A percentile compares a stretch with the other conserved stretches of the same genome.
Conservation (phyloP, 108 stramenopile genomes). For the Poteriospumella lacustris region DNA sequence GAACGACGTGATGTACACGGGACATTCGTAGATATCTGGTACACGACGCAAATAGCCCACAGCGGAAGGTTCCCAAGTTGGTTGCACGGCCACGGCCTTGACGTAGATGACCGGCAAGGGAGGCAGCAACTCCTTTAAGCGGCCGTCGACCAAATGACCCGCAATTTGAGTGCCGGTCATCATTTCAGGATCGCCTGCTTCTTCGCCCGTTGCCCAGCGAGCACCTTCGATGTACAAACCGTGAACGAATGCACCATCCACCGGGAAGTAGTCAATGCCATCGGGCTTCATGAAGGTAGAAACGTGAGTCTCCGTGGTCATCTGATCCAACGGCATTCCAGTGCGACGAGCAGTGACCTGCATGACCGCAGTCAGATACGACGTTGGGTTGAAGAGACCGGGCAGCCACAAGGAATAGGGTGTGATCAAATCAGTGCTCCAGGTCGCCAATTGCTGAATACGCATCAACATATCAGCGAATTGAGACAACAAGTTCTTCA, state of each 20-base stretch:
- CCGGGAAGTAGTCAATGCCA: conserved; percentile 50
- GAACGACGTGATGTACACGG: conserved; percentile 64
- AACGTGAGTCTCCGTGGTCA: conserved; percentile 69
- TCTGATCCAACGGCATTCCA: conserved; percentile 61
- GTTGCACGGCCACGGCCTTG: conserved; percentile 62
- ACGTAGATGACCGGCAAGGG: conserved; percentile 64
- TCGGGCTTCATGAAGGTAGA: conserved; percentile 53
- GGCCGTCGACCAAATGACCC: conserved; percentile 52
- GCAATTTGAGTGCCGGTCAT: conserved; percentile 13
- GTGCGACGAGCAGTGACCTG: conserved; percentile 67
- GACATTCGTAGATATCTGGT: conserved; percentile 60
- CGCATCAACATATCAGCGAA: conserved; percentile 62
- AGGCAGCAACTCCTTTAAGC: conserved; percentile 64
- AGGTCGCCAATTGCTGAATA: conserved; percentile 56
- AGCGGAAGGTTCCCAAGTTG: conserved; percentile 63
- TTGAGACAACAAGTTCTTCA: conserved; percentile 60
- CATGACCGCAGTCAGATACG: conserved; percentile 68
- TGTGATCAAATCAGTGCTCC: conserved; percentile 59
- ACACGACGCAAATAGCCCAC: conserved; percentile 68
- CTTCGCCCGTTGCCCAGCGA: conserved; percentile 56
- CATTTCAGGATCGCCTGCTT: conserved; percentile 41
- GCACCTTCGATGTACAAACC: conserved; percentile 73
- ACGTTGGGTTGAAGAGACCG: conserved; percentile 67
- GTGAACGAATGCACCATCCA: conserved; percentile 63
- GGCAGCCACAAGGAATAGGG: conserved; percentile 69